These are phyloP conservation scores for Rhizopogon vinicolor DNA, from an alignment of 768 basidiomycete species.

Conservation along the genomic window DNA sequence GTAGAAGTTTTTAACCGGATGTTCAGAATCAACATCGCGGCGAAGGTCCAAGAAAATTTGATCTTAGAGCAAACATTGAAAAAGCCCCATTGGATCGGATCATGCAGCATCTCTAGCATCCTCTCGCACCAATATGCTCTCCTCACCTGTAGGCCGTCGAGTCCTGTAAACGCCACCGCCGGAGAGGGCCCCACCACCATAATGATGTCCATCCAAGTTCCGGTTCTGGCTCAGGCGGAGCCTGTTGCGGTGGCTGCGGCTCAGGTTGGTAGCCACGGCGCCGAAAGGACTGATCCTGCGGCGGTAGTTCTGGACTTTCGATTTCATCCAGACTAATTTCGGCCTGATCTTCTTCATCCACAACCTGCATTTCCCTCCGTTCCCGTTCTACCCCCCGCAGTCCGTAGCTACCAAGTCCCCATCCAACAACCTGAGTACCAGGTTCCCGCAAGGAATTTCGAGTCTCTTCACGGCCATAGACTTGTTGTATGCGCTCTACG, in stretches of 20 bases:
- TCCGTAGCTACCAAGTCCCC: slow-evolving; percentile 74
- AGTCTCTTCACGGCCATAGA: slow-evolving; percentile 38
- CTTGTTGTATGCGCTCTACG: slow-evolving; percentile 58
- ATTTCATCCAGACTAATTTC: neutral
- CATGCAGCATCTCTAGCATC: neutral
- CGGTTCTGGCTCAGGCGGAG: slow-evolving; percentile 3
- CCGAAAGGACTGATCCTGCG: slow-evolving; percentile 11
- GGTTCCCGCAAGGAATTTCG: slow-evolving; percentile 18
- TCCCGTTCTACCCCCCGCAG: slow-evolving; percentile 32
- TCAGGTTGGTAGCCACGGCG: slow-evolving; percentile 4
- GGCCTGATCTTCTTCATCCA: slow-evolving; percentile 20
- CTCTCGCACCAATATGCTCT: neutral
- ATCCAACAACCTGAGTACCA: slow-evolving; percentile 39
- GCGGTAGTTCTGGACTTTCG: slow-evolving; percentile 8
- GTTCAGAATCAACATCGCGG: neutral
- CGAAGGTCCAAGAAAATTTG: neutral
- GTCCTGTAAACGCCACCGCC: slow-evolving; percentile 72
- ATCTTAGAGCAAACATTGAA: neutral
- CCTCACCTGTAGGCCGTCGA: slow-evolving; percentile 57
- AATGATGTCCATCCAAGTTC: slow-evolving; percentile 34
- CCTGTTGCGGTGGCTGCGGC: neutral
- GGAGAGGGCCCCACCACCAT: slow-evolving; percentile 82
- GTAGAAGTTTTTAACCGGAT: neutral
- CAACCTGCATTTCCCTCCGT: slow-evolving; percentile 18
- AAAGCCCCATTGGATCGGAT: neutral